Evolutionary conservation across 345 rosid genomes (phyloP), one percentile per base, ranked within the genome.

Genomic region (Eucalyptus marginata): DNA sequence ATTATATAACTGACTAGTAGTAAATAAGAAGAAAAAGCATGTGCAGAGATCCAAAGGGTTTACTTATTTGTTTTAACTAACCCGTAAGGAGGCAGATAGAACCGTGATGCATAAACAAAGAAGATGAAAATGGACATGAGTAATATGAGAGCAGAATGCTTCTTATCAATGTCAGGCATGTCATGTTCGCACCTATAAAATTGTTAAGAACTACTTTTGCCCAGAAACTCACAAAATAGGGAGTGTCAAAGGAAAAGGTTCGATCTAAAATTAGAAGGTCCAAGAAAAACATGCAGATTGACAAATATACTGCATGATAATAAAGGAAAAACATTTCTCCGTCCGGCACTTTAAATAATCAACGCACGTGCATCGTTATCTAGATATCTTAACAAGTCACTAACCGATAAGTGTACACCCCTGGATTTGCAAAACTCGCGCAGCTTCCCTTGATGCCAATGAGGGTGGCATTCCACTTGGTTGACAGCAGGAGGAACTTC

Each of bases 381-480:
- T 8, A 76, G 68, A 36, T 62, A 5, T 84, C 59, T 64, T 64
- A 64, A 14, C 76, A n/a, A 64, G 36, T 14, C 76, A 93, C 98
- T 95, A 90, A 97, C 98, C 29, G 97, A 93, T 4, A 97, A 64
- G 90, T 96, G 98, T 68, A 97, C 92, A 31, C 96, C 96, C 91
- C 94, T 96, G 88, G 96, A 93, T 91, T 94, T 93, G 92, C 98
- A 97, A 89, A 95, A 93, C 86, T 90, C 96, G 4, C 83, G 95
- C 22, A 97, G 93, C 93, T 94, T 95, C 25, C 91, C n/a, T 91
- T 96, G 98, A 90, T 94, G 95, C 98, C 98, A 97, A 6, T 94
- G 90, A 88, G 98, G 98, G 88, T 97, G 99, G 85, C 97, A 96
- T 83, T 97, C 98, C 44, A 95, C 98, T 93, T 97, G 98, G 91